These are phyloP conservation scores for Lactarius pseudohatsudake DNA, from an alignment of 768 basidiomycete genomes.

Conservation along the genomic window DNA sequence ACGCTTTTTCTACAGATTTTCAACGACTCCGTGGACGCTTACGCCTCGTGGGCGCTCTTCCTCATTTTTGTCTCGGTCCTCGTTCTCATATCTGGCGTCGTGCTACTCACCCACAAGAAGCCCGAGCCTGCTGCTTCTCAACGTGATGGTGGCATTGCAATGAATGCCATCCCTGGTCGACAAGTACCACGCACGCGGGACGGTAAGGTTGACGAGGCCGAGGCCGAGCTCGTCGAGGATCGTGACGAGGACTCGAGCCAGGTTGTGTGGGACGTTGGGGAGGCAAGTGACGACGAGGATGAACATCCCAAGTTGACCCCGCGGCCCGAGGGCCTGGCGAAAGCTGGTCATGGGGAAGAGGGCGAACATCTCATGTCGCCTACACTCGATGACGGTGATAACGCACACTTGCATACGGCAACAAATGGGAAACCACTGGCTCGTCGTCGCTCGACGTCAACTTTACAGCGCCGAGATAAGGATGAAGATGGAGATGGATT, in stretches of 20 bases:
- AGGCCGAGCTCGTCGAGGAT: slow-evolving; percentile 36
- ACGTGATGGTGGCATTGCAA: slow-evolving; percentile 31
- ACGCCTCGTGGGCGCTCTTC: slow-evolving; percentile 84
- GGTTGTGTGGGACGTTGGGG: slow-evolving; percentile 70
- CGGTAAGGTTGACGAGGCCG: slow-evolving; percentile 41
- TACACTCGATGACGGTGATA: slow-evolving; percentile 37
- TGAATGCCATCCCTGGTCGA: slow-evolving; percentile 35
- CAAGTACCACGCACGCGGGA: slow-evolving; percentile 32
- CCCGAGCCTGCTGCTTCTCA: slow-evolving; percentile 51
- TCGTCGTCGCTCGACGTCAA: slow-evolving; percentile 28
- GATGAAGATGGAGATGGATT: slow-evolving; percentile 20
- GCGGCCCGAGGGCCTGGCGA: slow-evolving; percentile 36
- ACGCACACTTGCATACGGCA: slow-evolving; percentile 29
- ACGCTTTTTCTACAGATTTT: slow-evolving; percentile 50
- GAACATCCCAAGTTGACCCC: slow-evolving; percentile 39
- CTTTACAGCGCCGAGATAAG: slow-evolving; percentile 4
- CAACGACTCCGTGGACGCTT: slow-evolving; percentile 83
- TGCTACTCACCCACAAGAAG: slow-evolving; percentile 92
- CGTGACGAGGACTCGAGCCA: slow-evolving; percentile 43
- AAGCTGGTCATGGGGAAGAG: slow-evolving; percentile 35
- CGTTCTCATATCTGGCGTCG: slow-evolving; percentile 86
- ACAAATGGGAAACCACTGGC: slow-evolving; percentile 7
- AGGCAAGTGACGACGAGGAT: slow-evolving; percentile 68
- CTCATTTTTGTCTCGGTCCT: slow-evolving; percentile 84
- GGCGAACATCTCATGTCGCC: slow-evolving; percentile 44